Conservation (phyloP, 768 basidiomycete species). For the Xanthoconium stramineum region DNA sequence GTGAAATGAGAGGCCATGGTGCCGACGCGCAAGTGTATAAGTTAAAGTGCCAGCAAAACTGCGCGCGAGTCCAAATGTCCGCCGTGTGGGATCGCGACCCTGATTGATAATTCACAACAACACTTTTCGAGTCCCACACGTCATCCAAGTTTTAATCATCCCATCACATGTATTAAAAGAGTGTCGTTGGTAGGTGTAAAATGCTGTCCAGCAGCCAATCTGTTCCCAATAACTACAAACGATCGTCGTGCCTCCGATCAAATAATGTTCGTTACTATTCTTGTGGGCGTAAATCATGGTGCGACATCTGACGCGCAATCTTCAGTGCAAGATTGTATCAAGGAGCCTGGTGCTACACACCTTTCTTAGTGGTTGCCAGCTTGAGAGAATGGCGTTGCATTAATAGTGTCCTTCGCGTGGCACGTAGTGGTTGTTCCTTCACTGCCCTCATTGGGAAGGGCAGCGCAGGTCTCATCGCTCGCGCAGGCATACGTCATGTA, state of each 20-base stretch:
- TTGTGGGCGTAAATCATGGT: not conserved
- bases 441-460: conserved; percentile 20
- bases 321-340: not conserved
- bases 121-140: not conserved
- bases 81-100: conserved; percentile 4
- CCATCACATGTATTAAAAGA: conserved; percentile 8
- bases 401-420: conserved; percentile 12
- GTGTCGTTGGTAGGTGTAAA: not conserved
- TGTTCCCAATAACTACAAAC: conserved; percentile 8
- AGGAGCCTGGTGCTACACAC: not conserved
- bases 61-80: conserved; percentile 10
- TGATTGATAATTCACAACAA: not conserved
- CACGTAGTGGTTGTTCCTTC: conserved; percentile 21
- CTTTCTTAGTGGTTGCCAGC: conserved; percentile 6
- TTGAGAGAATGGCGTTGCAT: conserved; percentile 13
- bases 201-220: conserved; percentile 17
- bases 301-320: not conserved
- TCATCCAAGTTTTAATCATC: not conserved
- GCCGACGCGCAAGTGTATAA: conserved; percentile 15
- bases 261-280: not conserved
- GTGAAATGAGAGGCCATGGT: conserved; percentile 43
- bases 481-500: conserved; percentile 17
- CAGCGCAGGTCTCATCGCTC: conserved; percentile 17
- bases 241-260: conserved; percentile 4
- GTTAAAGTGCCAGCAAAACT: conserved; percentile 19